These are phyloP conservation scores for Recurvomyces mirabilis DNA, from an alignment of 495 filamentous ascomycete genomes.

Conservation along the genomic window DNA sequence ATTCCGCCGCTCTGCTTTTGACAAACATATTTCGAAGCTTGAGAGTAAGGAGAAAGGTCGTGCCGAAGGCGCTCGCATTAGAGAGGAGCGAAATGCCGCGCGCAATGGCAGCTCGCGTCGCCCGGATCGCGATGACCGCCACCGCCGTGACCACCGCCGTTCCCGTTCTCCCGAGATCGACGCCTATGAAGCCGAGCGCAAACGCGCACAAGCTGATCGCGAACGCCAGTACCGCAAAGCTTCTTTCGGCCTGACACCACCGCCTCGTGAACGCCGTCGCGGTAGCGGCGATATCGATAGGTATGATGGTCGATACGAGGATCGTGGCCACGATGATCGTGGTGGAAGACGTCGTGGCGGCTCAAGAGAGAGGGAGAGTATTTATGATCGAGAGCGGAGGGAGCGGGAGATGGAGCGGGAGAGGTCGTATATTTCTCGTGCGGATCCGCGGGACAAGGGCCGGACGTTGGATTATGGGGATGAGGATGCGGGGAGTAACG, in stretches of 20 bases:
- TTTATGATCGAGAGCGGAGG: conserved; percentile 61
- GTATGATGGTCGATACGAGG: conserved; percentile 34
- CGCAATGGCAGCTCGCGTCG: conserved; percentile 17
- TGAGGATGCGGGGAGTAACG: conserved; percentile 47
- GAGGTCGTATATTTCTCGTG: conserved; percentile 68
- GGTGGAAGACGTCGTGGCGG: conserved; percentile 8
- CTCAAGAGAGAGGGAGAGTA: conserved; percentile 18
- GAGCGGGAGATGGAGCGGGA: conserved; percentile 79
- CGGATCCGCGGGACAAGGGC: conserved; percentile 51
- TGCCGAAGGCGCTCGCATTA: conserved; percentile 57
- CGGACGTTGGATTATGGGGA: conserved; percentile 82
- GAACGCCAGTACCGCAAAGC: conserved; percentile 77
- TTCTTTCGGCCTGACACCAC: conserved; percentile 41
- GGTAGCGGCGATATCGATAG: conserved; percentile 34
- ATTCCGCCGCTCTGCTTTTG: conserved; percentile 70
- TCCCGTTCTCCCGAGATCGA: conserved; percentile 77
- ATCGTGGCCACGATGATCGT: neutral
- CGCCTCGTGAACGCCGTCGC: conserved; percentile 34
- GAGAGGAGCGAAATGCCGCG: conserved; percentile 28
- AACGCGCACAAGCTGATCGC: conserved; percentile 74
- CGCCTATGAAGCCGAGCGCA: conserved; percentile 77
- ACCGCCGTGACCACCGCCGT: conserved; percentile 50
- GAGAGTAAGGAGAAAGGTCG: conserved; percentile 89
- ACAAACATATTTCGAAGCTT: conserved; percentile 81
- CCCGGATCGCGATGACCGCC: conserved; percentile 25